Percentiles rank a stretch among this genome's conserved stretches.
Conservation (phyloP, 208 protist species). For the Trichomonas tenax region DNA sequence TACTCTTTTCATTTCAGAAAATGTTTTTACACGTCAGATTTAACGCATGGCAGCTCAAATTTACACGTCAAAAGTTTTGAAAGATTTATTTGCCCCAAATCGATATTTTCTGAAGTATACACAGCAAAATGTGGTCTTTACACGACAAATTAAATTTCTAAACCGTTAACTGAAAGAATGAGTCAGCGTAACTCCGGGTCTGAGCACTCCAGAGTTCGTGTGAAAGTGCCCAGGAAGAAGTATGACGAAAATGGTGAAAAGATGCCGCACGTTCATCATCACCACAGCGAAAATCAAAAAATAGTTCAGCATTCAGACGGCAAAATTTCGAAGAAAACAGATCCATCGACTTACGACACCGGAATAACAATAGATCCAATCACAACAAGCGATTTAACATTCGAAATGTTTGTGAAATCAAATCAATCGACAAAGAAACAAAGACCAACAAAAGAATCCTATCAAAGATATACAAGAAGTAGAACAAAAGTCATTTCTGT, state of each 20-base stretch:
- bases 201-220: background rate
- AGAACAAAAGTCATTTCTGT: background rate
- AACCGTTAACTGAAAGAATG: background rate
- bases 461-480: background rate
- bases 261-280: background rate
- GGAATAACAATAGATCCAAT: background rate
- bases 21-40: too few relatives aligned
- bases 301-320: background rate
- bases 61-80: too few relatives aligned
- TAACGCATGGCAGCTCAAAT: too few relatives aligned
- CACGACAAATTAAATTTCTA: too few relatives aligned
- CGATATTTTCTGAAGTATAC: too few relatives aligned
- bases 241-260: background rate
- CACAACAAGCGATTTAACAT: background rate
- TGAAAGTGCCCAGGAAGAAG: background rate
- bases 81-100: too few relatives aligned
- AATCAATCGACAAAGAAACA: background rate
- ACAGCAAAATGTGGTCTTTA: too few relatives aligned
- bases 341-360: background rate
- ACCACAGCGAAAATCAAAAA: background rate
- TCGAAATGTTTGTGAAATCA: background rate
- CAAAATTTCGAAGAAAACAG: background rate
- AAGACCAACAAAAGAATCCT: background rate
- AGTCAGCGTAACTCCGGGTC: background rate
- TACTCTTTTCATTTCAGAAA: too few relatives aligned